phyloP scores from a whole-genome alignment of 139 green algal genomes.

The Micromonas pusilla region DNA sequence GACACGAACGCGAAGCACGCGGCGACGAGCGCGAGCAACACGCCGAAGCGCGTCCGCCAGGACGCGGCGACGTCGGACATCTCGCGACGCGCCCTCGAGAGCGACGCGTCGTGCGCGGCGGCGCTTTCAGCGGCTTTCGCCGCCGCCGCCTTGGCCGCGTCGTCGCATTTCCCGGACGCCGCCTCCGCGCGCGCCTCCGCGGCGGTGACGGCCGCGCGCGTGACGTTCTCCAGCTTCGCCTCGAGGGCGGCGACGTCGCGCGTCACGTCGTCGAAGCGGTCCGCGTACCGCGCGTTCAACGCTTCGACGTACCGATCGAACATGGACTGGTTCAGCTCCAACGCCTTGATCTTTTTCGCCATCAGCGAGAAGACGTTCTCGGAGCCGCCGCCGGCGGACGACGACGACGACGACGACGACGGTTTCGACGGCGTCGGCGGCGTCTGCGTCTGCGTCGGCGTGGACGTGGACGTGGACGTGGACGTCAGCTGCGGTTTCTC shows the following conservation, averaged over 20 bases:
- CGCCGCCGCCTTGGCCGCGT: too few species aligned
- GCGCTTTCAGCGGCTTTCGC: too few species aligned
- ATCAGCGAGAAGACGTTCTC: conserved; percentile 36
- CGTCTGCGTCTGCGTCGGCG: background rate
- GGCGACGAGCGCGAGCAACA: too few species aligned
- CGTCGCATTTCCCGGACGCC: too few species aligned
- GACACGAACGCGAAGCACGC: background rate
- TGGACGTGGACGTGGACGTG: too few species aligned
- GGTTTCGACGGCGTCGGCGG: background rate
- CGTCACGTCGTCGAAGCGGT: conserved; percentile 26
- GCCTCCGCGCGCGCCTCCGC: background rate
- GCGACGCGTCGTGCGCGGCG: too few species aligned
- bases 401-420: background rate
- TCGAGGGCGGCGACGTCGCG: conserved; percentile 8
- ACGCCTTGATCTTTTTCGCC: conserved; percentile 37
- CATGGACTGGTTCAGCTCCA: conserved; percentile 42
- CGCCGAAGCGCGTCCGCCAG: too few species aligned
- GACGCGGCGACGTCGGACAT: too few species aligned
- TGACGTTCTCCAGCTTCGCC: background rate
- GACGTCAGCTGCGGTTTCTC: too few species aligned
- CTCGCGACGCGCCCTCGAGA: too few species aligned
- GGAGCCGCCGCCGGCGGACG: background rate
- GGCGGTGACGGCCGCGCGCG: background rate
- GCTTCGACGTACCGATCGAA: conserved; percentile 43
- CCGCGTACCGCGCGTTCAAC: conserved; percentile 24